A percentile compares a stretch with the other conserved stretches of the same genome.
Evolutionary conservation across 352 stramenopile genomes (phyloP).

Genomic region (Aphanomyces euteiches): DNA sequence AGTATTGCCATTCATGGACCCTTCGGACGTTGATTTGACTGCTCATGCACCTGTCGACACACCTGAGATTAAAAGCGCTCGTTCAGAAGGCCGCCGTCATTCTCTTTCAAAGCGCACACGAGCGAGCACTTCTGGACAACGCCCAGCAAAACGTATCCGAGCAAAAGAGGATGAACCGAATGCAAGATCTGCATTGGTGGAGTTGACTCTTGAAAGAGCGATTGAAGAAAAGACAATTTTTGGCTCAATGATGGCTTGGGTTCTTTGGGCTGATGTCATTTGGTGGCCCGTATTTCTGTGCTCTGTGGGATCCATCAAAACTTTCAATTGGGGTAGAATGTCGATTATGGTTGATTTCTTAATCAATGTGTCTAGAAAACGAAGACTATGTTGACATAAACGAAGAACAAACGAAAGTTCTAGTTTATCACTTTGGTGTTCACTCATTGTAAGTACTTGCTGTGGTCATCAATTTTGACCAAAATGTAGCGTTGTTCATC

Average conservation of each 20-base stretch:
- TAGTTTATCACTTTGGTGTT: slow-evolving; percentile 8
- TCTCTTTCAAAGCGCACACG: too few relatives aligned
- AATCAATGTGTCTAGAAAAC: not conserved
- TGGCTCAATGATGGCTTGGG: not conserved
- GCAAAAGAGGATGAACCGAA: not conserved
- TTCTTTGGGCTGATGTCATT: not conserved
- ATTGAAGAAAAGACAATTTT: slow-evolving; percentile 1
- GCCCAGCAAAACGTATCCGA: slow-evolving; percentile 2
- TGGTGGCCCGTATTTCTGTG: slow-evolving; percentile 14
- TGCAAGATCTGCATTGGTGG: not conserved
- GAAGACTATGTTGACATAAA: not conserved
- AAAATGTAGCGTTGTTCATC: not conserved
- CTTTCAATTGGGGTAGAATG: not conserved
- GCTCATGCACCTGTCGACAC: not conserved
- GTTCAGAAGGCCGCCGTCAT: too few relatives aligned
- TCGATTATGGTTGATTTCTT: too few relatives aligned
- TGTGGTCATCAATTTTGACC: not conserved
- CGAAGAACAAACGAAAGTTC: not conserved
- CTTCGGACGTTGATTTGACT: not conserved
- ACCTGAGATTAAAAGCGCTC: too few relatives aligned
- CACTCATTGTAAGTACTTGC: slow-evolving; percentile 7
- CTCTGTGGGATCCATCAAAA: not conserved
- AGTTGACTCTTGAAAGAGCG: not conserved
- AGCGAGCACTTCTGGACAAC: not conserved
- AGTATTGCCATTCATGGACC: slow-evolving; percentile 2